Base-by-base conservation (phyloP, 192 early-diverging fungal species). In the Nowakowskiella sp. region DNA sequence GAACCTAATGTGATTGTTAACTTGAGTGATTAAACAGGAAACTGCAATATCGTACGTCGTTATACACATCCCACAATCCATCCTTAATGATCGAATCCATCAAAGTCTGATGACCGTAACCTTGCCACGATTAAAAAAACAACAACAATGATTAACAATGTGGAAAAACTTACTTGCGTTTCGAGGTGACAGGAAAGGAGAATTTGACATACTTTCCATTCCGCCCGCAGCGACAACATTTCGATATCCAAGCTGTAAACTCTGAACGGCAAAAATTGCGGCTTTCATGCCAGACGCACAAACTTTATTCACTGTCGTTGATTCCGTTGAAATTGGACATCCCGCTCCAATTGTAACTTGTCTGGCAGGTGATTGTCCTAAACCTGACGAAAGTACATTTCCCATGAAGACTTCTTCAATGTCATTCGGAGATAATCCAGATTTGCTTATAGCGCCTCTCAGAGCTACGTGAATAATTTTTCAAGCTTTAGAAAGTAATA, bases 241-340 rank as follows among this genome's bases (percentile, higher is more conserved):
- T 59, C 88, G 81, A 24, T 73, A 68, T 16, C 91, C 94, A 24
- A 84, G 67, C 68, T 83, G 73, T 44, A 98, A 77, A 58, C 74
- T 77, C 67, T 92, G 89, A 6, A 91, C 66, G 30, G 92, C 94
- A 53, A 97, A 67, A 77, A 90, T 91, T 47, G 93, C 80, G 3
- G 94, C 86, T 77, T 98, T 98, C 85, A 96, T 81, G n/a, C 92
- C 95, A 0, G 91, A 93, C 6, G 92, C 91, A 70, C 95, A 98
- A 13, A 98, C 95, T 67, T 97, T 97, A 76, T 98, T 98, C 72
- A 98, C 85, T 47, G 95, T 94, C 2, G 92, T 93, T 13, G 91
- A 90, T 49, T 94, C 91, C 24, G 90, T 93, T 10, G 84, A 73
- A 36, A 80, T 72, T 26, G 82, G 82, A 58, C 75, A 82, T 13